phyloP scores from a whole-genome alignment of 148 eudicot genomes.

The Amaranthus palmeri region DNA sequence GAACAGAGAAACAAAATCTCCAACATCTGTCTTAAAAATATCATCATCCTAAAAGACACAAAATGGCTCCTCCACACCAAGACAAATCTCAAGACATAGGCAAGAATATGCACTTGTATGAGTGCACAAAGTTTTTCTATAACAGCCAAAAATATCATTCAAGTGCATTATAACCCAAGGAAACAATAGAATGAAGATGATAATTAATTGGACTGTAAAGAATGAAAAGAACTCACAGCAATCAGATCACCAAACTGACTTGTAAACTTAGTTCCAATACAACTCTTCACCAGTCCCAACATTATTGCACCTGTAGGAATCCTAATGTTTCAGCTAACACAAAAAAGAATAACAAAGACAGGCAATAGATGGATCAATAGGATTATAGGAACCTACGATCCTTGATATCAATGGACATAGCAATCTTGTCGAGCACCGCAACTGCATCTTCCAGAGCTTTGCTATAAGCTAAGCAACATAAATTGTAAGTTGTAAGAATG shows the following conservation, averaged over 20 bases:
- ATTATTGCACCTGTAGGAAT: constrained; percentile 53
- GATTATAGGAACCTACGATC: constrained; percentile 62
- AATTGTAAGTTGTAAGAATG: neutral
- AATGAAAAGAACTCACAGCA: constrained; percentile 52
- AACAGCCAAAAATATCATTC: neutral
- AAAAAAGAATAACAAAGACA: neutral
- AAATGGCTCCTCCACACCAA: neutral
- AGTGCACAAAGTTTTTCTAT: neutral
- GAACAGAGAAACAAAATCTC: too few species aligned
- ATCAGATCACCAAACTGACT: constrained; percentile 92
- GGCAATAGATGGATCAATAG: constrained; percentile 12
- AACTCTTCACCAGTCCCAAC: constrained; percentile 83
- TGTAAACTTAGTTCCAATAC: constrained; percentile 91
- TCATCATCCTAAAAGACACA: neutral
- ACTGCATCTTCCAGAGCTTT: constrained; percentile 94
- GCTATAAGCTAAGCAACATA: constrained; percentile 60
- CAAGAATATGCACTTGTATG: neutral
- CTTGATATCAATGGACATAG: constrained; percentile 73
- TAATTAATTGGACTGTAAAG: neutral
- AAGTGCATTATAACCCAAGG: neutral
- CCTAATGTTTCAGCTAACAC: neutral
- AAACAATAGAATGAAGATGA: too few species aligned
- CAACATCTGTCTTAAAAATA: too few species aligned
- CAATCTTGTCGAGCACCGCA: constrained; percentile 80
- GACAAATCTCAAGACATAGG: neutral